These are phyloP conservation scores for Pyrenophora graminea DNA, from an alignment of 2,329 filamentous ascomycete species.

Conservation along the genomic window DNA sequence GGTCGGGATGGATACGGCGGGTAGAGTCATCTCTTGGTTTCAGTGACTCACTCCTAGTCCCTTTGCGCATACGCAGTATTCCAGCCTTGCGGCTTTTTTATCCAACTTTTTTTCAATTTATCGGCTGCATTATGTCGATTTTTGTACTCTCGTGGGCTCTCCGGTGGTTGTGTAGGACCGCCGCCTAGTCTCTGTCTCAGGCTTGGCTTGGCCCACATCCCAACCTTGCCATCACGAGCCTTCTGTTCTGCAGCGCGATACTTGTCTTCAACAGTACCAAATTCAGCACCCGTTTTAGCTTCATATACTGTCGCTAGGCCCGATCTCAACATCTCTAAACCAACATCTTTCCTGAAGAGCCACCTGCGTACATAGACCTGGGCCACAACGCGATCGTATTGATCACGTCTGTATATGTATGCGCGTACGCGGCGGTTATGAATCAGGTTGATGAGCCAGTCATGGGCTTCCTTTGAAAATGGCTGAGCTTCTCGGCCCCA, in stretches of 20 bases:
- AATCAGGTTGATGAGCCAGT: slow-evolving; percentile 78
- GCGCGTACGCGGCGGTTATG: slow-evolving; percentile 74
- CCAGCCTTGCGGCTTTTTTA: slow-evolving; percentile 1
- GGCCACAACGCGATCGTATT: slow-evolving; percentile 89
- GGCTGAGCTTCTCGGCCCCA: slow-evolving; percentile 90
- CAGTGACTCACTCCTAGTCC: neutral
- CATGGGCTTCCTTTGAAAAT: slow-evolving; percentile 76
- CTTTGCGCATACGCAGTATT: no score
- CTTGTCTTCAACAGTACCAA: slow-evolving; percentile 67
- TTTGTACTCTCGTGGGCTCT: slow-evolving; percentile 91
- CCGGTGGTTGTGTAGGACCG: slow-evolving; percentile 60
- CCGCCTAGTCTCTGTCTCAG: slow-evolving; percentile 50
- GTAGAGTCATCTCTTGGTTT: slow-evolving; percentile 6
- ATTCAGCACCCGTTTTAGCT: slow-evolving; percentile 86
- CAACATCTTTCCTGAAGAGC: slow-evolving; percentile 76
- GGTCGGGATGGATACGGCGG: slow-evolving; percentile 3
- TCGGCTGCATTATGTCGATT: slow-evolving; percentile 56
- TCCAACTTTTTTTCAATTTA: slow-evolving; percentile 43
- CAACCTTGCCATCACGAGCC: slow-evolving; percentile 48
- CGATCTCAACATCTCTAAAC: slow-evolving; percentile 82
- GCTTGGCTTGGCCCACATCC: slow-evolving; percentile 68
- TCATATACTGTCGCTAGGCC: slow-evolving; percentile 93
- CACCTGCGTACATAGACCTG: slow-evolving; percentile 75
- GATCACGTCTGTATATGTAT: slow-evolving; percentile 82
- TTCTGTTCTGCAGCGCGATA: slow-evolving; percentile 69